Base-by-base conservation (phyloP, 179 eudicot species). In the Pouteria campechiana region DNA sequence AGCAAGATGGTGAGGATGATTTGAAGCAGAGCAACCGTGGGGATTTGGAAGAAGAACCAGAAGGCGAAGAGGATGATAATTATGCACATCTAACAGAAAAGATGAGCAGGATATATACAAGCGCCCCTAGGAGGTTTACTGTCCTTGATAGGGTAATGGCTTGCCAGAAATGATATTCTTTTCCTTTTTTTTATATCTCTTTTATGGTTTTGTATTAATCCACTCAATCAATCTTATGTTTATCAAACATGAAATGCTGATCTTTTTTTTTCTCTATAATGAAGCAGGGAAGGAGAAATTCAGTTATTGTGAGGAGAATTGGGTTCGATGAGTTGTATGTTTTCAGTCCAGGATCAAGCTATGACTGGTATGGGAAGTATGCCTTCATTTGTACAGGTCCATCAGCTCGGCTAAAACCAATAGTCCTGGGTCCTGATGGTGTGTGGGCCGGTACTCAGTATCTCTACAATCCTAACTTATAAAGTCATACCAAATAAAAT, bases 331-430 rank as follows among this genome's bases (percentile, higher is more conserved):
- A 88, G 42, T 14, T 80, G 23, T 88, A 83, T 61, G 38, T 88
- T 44, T 70, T 65, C 21, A 83, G 94, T 54, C 97, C 94, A 2
- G 92, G 97, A 46, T 88, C 94, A 41, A 55, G 61, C 16, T 73
- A 88, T 37, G 69, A 75, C 61, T 54, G 67, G 59, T 79, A 83
- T 14, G 59, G 79, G 22, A 69, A 75, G 60, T 77, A 74, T 48
- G 70, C 94, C 12, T 87, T 65, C 32, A 42, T 83, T 44, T 67
- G 83, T 39, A 40, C 83, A 3, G 94, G 96, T 40, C 90, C 72
- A 36, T 61, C 94, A 5, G 83, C 87, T 31, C 17, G 74, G 47
- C 90, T 83, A 23, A 37, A 74, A 67, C 79, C 90, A 46, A 57
- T 83, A 55, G 52, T 25, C 10, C 20, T 79, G 43, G 58, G 47